Percentiles rank a stretch among this genome's conserved stretches.
Evolutionary conservation across 73 alveolate genomes (phyloP).

Genomic region (Paramecium octaurelia): DNA sequence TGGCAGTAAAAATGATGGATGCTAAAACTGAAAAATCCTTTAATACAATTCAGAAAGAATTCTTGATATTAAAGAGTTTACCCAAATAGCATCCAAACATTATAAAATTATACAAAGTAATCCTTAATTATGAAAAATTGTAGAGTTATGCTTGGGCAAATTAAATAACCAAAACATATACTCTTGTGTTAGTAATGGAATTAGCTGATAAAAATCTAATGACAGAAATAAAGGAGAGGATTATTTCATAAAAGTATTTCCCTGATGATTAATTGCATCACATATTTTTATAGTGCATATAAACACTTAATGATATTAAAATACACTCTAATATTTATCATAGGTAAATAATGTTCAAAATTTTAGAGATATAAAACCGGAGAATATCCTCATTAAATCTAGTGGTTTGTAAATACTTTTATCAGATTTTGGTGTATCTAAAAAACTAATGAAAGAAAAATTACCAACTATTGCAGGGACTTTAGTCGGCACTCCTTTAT

Average conservation of each 20-base stretch:
- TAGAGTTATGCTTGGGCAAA: slow-evolving; percentile 42
- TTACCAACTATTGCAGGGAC: slow-evolving; percentile 20
- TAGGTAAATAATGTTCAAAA: background rate
- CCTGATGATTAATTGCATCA: background rate
- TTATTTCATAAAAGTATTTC: background rate
- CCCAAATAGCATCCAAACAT: background rate
- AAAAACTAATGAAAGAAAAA: slow-evolving; percentile 3
- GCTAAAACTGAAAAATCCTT: slow-evolving; percentile 11
- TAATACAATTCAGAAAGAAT: background rate
- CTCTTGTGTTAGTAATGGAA: slow-evolving; percentile 14
- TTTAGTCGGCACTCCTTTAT: slow-evolving; percentile 23
- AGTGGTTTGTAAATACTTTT: background rate
- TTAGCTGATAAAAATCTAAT: slow-evolving; percentile 5
- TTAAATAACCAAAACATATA: background rate
- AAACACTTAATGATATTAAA: background rate
- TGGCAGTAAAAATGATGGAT: slow-evolving; percentile 18
- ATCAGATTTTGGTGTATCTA: slow-evolving; percentile 26
- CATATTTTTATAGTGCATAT: background rate
- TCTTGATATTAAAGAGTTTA: background rate
- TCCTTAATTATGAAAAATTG: background rate
- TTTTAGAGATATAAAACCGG: slow-evolving; percentile 7
- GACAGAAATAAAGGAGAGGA: background rate
- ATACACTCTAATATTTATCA: background rate
- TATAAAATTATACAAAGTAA: background rate
- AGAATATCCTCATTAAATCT: background rate